A percentile compares a stretch with the other conserved stretches of the same genome.
These are phyloP conservation scores for Trichoderma koningiopsis DNA, from an alignment of 2,329 filamentous ascomycete species.

Conservation along the genomic window DNA sequence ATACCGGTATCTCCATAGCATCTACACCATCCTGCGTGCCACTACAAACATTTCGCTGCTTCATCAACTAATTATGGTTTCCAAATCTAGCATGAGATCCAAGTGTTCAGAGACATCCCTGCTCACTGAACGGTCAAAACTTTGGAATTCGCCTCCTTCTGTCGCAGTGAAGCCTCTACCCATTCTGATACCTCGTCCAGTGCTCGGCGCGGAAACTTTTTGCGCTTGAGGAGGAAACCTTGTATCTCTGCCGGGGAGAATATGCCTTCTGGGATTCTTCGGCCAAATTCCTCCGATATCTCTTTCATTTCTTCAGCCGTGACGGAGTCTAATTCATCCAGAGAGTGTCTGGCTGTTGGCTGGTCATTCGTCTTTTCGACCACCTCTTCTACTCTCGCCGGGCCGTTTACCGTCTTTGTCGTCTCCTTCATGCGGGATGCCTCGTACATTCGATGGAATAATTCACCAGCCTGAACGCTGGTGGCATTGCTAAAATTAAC, in stretches of 20 bases:
- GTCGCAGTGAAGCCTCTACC: slow-evolving; percentile 54
- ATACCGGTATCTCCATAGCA: neutral
- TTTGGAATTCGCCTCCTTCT: slow-evolving; percentile 54
- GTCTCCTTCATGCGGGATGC: slow-evolving; percentile 33
- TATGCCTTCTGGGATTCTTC: slow-evolving; percentile 52
- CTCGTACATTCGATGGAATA: slow-evolving; percentile 65
- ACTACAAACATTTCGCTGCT: too few relatives aligned
- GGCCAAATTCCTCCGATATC: slow-evolving; percentile 54
- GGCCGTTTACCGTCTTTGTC: slow-evolving; percentile 5
- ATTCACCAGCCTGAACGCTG: slow-evolving; percentile 54
- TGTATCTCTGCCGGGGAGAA: slow-evolving; percentile 66
- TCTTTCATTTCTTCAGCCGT: slow-evolving; percentile 44
- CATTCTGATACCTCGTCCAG: slow-evolving; percentile 55
- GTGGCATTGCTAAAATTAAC: slow-evolving; percentile 65
- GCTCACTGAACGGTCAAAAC: slow-evolving; percentile 52
- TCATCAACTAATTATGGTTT: neutral
- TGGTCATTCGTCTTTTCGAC: neutral
- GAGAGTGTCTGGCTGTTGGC: slow-evolving; percentile 18
- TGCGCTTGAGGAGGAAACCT: slow-evolving; percentile 64
- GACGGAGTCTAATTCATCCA: slow-evolving; percentile 13
- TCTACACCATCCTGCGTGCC: neutral
- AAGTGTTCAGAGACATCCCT: slow-evolving; percentile 37
- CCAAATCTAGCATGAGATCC: too few relatives aligned
- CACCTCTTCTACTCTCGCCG: neutral
- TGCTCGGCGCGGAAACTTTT: slow-evolving; percentile 59